Conservation (phyloP, 164 flowering plant genomes). For the Paratinospora sagittata region DNA sequence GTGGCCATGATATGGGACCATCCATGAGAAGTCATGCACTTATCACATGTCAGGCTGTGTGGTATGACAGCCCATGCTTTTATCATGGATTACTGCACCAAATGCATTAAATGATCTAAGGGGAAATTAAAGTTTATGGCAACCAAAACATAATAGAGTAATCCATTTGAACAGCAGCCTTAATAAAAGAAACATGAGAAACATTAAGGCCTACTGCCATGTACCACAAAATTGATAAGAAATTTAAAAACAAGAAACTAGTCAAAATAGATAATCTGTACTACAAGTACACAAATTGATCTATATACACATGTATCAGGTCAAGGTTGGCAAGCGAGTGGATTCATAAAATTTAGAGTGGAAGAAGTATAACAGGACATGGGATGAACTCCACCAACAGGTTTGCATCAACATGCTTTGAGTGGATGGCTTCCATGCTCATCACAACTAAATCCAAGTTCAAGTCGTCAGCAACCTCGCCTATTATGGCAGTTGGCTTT, state of each 20-base stretch:
- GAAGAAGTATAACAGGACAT: slow-evolving; percentile 85
- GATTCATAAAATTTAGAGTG: slow-evolving; percentile 33
- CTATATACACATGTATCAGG: neutral
- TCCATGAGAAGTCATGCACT: too few species aligned
- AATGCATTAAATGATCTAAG: too few species aligned
- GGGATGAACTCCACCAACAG: slow-evolving; percentile 93
- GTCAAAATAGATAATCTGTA: neutral
- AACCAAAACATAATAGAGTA: too few species aligned
- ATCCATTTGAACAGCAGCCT: too few species aligned
- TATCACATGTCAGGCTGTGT: too few species aligned
- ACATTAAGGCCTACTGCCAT: neutral
- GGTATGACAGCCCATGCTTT: too few species aligned
- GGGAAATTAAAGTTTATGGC: too few species aligned
- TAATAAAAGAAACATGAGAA: neutral
- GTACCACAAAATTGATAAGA: too few species aligned
- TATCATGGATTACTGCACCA: too few species aligned
- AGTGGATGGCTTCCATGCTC: slow-evolving; percentile 97
- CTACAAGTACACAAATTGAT: neutral
- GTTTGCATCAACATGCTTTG: slow-evolving; percentile 96
- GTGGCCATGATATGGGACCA: too few species aligned
- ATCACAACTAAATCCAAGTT: slow-evolving; percentile 76
- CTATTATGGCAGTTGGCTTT: slow-evolving; percentile 89
- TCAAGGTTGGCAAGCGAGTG: neutral
- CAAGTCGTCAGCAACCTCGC: slow-evolving; percentile 94
- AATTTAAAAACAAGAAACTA: neutral